phyloP scores from a whole-genome alignment of 371 early-diverging fungal genomes.

The Apophysomyces variabilis region DNA sequence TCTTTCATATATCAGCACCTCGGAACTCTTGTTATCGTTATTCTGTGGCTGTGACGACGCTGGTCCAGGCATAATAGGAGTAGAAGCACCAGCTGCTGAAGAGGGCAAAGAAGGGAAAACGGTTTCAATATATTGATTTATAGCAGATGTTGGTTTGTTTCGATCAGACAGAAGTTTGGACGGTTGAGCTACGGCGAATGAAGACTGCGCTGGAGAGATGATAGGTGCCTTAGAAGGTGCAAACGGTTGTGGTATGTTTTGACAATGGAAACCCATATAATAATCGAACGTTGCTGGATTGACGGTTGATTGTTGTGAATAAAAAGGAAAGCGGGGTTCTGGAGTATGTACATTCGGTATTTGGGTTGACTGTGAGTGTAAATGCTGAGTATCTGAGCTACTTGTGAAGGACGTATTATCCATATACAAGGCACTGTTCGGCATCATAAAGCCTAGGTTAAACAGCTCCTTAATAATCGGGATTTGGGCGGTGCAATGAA shows the following conservation, averaged over 20 bases:
- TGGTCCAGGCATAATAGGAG: conserved; percentile 7
- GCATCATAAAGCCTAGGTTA: background rate
- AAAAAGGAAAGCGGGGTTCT: background rate
- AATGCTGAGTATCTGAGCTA: background rate
- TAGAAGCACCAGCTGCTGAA: background rate
- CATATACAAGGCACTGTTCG: background rate
- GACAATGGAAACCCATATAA: background rate
- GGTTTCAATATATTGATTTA: background rate
- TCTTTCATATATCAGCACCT: conserved; percentile 15
- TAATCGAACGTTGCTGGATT: background rate
- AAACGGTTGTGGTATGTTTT: background rate
- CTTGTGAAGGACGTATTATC: background rate
- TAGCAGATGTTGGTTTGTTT: background rate
- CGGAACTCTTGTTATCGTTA: background rate
- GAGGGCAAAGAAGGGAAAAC: background rate
- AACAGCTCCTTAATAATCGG: background rate
- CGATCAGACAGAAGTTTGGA: background rate
- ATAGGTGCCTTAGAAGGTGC: background rate
- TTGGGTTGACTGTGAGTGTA: background rate
- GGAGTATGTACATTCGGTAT: background rate
- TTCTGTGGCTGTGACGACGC: conserved; percentile 4
- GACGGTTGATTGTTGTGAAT: conserved; percentile 1
- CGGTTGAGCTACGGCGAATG: background rate
- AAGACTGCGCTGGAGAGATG: background rate
- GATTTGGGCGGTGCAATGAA: background rate